A percentile compares a stretch with the other conserved stretches of the same genome.
Evolutionary conservation across 1,284 basidiomycete species (phyloP).

Genomic region (Ganoderma multipileum): DNA sequence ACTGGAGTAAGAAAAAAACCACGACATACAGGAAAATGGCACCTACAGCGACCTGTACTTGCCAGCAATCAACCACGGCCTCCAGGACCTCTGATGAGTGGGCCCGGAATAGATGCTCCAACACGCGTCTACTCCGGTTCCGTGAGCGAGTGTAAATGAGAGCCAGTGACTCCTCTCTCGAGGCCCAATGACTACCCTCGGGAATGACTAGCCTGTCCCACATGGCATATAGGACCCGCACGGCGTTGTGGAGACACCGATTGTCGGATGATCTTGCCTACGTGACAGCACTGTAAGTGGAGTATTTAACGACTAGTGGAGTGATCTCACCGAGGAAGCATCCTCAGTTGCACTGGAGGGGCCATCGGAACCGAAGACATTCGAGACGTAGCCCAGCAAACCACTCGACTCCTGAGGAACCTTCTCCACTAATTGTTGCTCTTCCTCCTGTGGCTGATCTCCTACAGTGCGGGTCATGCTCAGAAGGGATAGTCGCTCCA

Average conservation of each 20-base stretch:
- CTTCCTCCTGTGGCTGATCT: conserved; percentile 61
- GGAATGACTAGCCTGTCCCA: conserved; percentile 70
- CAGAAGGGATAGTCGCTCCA: conserved; percentile 82
- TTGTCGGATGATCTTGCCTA: conserved; percentile 76
- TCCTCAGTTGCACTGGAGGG: conserved; percentile 55
- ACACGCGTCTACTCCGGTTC: conserved; percentile 72
- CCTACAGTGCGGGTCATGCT: conserved; percentile 64
- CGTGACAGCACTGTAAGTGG: neutral
- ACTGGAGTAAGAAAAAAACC: neutral
- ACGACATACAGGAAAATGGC: neutral
- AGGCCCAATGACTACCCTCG: conserved; percentile 51
- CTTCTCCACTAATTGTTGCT: conserved; percentile 59
- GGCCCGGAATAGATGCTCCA: conserved; percentile 88
- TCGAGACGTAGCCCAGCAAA: conserved; percentile 82
- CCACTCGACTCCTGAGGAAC: conserved; percentile 61
- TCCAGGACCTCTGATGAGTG: conserved; percentile 86
- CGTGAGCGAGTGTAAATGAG: conserved; percentile 73
- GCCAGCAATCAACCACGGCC: conserved; percentile 84
- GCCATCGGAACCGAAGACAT: conserved; percentile 76
- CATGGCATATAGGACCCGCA: conserved; percentile 71
- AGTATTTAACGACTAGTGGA: conserved; percentile 49
- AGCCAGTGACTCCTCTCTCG: conserved; percentile 69
- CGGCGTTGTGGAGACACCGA: conserved; percentile 72
- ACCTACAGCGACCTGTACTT: conserved; percentile 57
- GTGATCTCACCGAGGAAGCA: conserved; percentile 58